Percentiles rank a stretch among this genome's conserved stretches.
phyloP scores from a whole-genome alignment of 2,329 filamentous ascomycete species.

The Aspergillus jensenii region DNA sequence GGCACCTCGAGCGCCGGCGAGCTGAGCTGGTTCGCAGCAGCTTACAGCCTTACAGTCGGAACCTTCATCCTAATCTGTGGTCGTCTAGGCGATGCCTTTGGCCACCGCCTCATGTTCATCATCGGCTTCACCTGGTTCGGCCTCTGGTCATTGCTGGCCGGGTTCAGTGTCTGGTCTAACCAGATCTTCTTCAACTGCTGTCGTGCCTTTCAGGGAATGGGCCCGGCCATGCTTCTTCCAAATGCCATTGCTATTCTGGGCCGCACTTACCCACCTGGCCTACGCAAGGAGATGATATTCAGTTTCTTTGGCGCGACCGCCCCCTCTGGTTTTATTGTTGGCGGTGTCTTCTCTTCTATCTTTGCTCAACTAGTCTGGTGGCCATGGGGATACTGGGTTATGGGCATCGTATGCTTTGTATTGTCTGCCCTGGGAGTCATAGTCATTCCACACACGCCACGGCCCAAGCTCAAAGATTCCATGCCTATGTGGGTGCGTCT shows the following conservation, averaged over 20 bases:
- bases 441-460: conserved; percentile 16
- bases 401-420: conserved; percentile 43
- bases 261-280: conserved; percentile 55
- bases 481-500: conserved; percentile 1
- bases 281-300: conserved; percentile 56
- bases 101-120: conserved; percentile 34
- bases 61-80: conserved; percentile 17
- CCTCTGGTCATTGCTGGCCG: conserved; percentile 35
- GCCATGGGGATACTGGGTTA: conserved; percentile 52
- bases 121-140: conserved; percentile 35
- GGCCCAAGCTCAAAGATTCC: background rate
- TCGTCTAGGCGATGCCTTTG: conserved; percentile 37
- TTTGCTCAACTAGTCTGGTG: conserved; percentile 44
- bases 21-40: background rate
- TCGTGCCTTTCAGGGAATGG: conserved; percentile 56
- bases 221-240: conserved; percentile 63
- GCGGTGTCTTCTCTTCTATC: conserved; percentile 39
- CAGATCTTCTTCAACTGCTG: conserved; percentile 51
- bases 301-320: conserved; percentile 46
- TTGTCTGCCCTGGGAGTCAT: conserved; percentile 35
- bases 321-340: conserved; percentile 45
- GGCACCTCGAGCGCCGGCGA: background rate
- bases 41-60: background rate
- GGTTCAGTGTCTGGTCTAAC: conserved; percentile 25
- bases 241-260: conserved; percentile 66